Base-by-base conservation (phyloP, 2,329 filamentous ascomycete species). In the Fusarium sp. region DNA sequence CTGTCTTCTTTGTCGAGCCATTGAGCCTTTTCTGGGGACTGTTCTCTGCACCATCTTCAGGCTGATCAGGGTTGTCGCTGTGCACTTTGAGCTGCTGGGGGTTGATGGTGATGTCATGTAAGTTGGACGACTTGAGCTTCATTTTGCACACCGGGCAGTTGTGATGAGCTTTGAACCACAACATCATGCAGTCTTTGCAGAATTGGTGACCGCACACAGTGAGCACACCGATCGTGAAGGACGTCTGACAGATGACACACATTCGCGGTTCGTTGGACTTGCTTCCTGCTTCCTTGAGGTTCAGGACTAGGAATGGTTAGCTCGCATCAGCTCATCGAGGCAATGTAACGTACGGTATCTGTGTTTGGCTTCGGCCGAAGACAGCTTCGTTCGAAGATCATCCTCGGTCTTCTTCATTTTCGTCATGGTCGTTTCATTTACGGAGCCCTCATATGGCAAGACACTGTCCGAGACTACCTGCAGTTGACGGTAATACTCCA, bases 131-230 rank as follows among this genome's bases (percentile, higher is more conserved):
- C 26, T 80, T 81, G 7, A 98, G 79, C 2, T 79, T 80, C 41
- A 82, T 84, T 74, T 97, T 97, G 81, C 95, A 99, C 6, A 92
- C 83, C 0, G 94, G 94, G 68, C 94, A 98, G 47, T 86, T 94
- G 15, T 82, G 85, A 67, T 93, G 88, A 29, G 85, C 81, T 53
- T 80, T 82, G 79, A 90, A 92, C 95, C 95, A 98, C 11, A 87
- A 68, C 34, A 83, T 81, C 67, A 98, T 89, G 75, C 95, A 98
- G 26, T 92, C 90, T 70, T 92, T 93, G 79, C 94, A 97, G 73
- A 93, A 98, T 64, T 92, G 87, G 72, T 99, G 95, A 0, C 94
- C 94, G 73, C 95, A 98, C 1, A 92, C 85, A 0, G 94, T 97
- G 60, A 94, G 80, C 48, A 91, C 86, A 49, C 94, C 94, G n/a